Base-by-base conservation (phyloP, 164 flowering plant genomes). In the Buxus sempervirens region DNA sequence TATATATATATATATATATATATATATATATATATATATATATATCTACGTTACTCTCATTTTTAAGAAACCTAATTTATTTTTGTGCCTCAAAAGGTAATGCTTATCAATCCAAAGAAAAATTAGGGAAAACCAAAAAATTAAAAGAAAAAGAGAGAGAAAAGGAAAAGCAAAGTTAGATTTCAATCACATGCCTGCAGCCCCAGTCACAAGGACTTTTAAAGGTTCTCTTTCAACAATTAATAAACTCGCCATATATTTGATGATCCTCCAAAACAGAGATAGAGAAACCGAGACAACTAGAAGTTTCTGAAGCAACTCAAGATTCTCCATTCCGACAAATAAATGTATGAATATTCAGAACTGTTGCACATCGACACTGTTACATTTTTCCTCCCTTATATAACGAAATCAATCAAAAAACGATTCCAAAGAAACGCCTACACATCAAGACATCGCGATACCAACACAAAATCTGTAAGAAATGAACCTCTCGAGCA, bases 181-280 rank as follows among this genome's bases (percentile, higher is more conserved):
- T 54, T 4, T 23, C 8, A 20, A 60, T 20, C 42, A 65, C 88
- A 75, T 85, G 84, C 98, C 98, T 87, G 95, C 91, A 66, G 96
- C 98, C 21, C 93, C 98, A 45, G 93, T 92, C 41, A 92, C 88
- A 58, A 92, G 79, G 7, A 92, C 88, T 38, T 61, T 81, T 9
- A 84, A 60, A 24, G 96, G 93, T 7, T 86, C 85, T 72, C 88
- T 84, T 55, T 78, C 85, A 5, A 77, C 59, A 24, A 72, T 70
- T 22, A 79, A 41, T 22, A 83, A 79, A 73, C 79, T 80, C 74
- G 80, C 79, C 58, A 87, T 78, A 63, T 88, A 75, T 54, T 59
- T 82, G 53, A 85, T 69, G 27, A 85, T 75, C 77, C 75, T 82
- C 85, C 84, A 79, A 45, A 82, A 79, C 70, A 87, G 65, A 64